These are phyloP conservation scores for Neonectria hederae DNA, from an alignment of 2,329 filamentous ascomycete species.

Conservation along the genomic window DNA sequence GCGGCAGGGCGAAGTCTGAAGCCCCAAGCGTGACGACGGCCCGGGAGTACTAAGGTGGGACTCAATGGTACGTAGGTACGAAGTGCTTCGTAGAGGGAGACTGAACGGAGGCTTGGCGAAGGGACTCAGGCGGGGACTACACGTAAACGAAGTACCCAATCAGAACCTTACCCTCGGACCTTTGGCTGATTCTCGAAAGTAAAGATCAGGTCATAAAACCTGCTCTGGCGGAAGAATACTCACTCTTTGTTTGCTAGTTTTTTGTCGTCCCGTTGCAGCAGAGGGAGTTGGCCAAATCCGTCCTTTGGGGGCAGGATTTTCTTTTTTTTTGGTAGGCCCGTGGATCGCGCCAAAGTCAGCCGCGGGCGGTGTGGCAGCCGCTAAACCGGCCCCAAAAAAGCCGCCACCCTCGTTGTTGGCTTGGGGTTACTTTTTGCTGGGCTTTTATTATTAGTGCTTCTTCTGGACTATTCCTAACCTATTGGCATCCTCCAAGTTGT, in stretches of 20 bases:
- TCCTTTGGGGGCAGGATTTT: constrained; percentile 18
- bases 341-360: constrained; percentile 36
- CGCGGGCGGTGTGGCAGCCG: constrained; percentile 42
- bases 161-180: not conserved
- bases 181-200: constrained; percentile 2
- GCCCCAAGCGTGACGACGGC: constrained; percentile 10
- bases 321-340: constrained; percentile 33
- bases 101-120: not conserved
- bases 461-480: not conserved
- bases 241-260: not conserved
- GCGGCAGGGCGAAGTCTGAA: constrained; percentile 11
- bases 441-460: not conserved
- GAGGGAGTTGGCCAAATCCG: constrained; percentile 21
- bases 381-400: constrained; percentile 25
- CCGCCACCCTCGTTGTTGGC: constrained; percentile 7
- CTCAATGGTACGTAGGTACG: no score
- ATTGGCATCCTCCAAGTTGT: not conserved
- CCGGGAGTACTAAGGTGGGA: no score
- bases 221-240: constrained; percentile 1
- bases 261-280: constrained; percentile 16
- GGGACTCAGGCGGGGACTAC: not conserved
- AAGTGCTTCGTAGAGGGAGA: not conserved
- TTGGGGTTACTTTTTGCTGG: not conserved
- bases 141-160: constrained; percentile 19
- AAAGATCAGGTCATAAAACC: constrained; percentile 19